These are phyloP conservation scores for Buxus sempervirens DNA, from an alignment of 164 flowering plant species.

Conservation along the genomic window DNA sequence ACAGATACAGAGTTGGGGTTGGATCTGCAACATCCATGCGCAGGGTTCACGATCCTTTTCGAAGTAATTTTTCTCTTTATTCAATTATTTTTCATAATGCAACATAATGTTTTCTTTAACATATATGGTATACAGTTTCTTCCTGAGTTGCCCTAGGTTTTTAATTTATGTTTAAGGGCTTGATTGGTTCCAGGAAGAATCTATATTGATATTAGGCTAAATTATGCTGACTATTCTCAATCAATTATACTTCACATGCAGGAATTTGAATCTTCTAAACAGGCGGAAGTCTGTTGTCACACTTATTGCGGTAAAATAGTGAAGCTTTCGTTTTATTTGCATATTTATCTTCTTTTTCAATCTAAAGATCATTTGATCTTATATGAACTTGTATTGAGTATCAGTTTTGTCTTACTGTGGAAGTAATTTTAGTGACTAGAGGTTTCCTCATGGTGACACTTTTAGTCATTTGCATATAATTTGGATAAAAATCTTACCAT, in stretches of 20 bases:
- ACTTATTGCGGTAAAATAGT: slow-evolving; percentile 63
- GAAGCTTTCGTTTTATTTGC: background rate
- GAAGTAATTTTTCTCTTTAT: slow-evolving; percentile 42
- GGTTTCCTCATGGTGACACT: background rate
- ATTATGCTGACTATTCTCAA: too few species aligned
- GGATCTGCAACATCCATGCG: slow-evolving; percentile 77
- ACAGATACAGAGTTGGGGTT: slow-evolving; percentile 81
- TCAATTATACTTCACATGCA: slow-evolving; percentile 29
- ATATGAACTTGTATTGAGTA: background rate
- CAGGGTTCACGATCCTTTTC: slow-evolving; percentile 53
- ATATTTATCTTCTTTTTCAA: background rate
- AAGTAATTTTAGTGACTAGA: background rate
- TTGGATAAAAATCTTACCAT: background rate
- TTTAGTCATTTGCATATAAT: background rate
- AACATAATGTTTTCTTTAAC: background rate
- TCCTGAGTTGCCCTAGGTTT: background rate
- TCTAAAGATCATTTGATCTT: background rate
- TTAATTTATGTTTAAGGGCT: background rate
- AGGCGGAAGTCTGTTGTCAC: slow-evolving; percentile 36
- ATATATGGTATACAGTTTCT: background rate
- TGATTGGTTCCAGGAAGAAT: background rate
- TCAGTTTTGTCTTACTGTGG: background rate
- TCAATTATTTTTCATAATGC: background rate
- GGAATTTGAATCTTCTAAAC: slow-evolving; percentile 68
- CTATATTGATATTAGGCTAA: background rate